phyloP scores from a whole-genome alignment of 768 basidiomycete species.

The Floccularia luteovirens region DNA sequence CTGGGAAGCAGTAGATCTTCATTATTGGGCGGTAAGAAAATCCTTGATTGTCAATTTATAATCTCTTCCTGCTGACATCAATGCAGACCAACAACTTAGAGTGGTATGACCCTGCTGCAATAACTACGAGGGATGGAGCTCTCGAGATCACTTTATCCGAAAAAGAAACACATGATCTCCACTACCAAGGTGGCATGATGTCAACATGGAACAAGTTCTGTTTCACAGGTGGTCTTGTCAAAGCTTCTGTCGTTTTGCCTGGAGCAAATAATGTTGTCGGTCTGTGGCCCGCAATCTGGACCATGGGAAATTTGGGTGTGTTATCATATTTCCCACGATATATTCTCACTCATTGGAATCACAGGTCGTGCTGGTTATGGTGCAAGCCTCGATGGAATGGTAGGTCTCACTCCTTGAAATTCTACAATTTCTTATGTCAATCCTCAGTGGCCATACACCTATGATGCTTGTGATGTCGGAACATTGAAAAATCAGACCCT shows the following conservation, averaged over 20 bases:
- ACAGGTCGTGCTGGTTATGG: constrained; percentile 82
- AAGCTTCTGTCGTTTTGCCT: constrained; percentile 61
- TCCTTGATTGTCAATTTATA: background rate
- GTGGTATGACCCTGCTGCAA: constrained; percentile 82
- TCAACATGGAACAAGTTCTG: constrained; percentile 87
- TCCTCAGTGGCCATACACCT: constrained; percentile 72
- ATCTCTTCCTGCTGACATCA: constrained; percentile 1
- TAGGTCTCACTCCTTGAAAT: constrained; percentile 9
- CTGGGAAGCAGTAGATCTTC: constrained; percentile 79
- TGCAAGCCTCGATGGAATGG: constrained; percentile 77
- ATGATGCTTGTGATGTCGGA: constrained; percentile 90
- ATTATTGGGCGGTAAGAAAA: constrained; percentile 64
- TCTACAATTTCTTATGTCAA: background rate
- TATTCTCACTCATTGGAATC: constrained; percentile 4
- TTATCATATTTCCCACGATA: constrained; percentile 1
- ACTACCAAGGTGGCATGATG: constrained; percentile 69
- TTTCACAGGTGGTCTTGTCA: constrained; percentile 83
- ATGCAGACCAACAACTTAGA: constrained; percentile 65
- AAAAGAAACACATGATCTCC: constrained; percentile 60
- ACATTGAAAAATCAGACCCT: constrained; percentile 79
- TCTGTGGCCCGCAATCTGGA: constrained; percentile 78
- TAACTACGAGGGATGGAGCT: constrained; percentile 66
- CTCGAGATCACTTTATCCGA: constrained; percentile 68
- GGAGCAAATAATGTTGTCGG: constrained; percentile 57
- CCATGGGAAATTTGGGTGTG: constrained; percentile 71